Evolutionary conservation across 495 filamentous ascomycete genomes (phyloP).

Genomic region (Penicillium robsamsonii): DNA sequence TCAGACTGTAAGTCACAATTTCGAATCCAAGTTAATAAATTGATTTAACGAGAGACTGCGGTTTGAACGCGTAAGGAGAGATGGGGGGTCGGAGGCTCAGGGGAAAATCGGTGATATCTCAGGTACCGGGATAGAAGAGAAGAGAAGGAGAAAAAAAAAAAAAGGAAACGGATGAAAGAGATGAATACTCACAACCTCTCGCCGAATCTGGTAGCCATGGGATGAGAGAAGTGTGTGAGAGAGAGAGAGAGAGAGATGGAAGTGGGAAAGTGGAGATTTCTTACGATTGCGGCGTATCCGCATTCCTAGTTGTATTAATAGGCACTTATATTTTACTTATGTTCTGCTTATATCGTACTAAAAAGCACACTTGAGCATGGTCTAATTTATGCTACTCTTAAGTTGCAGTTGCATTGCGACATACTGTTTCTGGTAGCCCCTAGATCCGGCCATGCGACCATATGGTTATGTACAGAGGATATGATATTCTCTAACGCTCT

Average conservation of each 20-base stretch:
- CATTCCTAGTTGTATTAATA: constrained; percentile 26
- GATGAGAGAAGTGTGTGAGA: constrained; percentile 62
- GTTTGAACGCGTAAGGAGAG: constrained; percentile 13
- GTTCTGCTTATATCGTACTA: neutral
- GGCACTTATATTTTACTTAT: neutral
- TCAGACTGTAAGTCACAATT: neutral
- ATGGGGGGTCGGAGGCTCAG: constrained; percentile 15
- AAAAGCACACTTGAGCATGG: too few relatives aligned
- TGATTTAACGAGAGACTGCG: constrained; percentile 22
- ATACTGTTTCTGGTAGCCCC: constrained; percentile 10
- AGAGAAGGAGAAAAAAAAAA: constrained; percentile 12
- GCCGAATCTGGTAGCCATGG: constrained; percentile 57
- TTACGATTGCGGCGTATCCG: constrained; percentile 19
- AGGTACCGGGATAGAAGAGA: constrained; percentile 6
- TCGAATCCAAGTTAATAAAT: constrained; percentile 3
- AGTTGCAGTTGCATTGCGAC: constrained; percentile 9
- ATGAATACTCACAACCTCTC: constrained; percentile 34
- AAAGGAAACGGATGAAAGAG: constrained; percentile 54
- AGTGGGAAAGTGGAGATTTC: constrained; percentile 36
- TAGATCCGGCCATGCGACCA: neutral
- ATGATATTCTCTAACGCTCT: too few relatives aligned
- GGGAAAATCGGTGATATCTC: constrained; percentile 9
- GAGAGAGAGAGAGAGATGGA: constrained; percentile 67
- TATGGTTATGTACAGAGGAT: too few relatives aligned
- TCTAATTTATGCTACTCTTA: neutral